Conservation (phyloP, 345 rosid genomes). For the Eucalyptus grandis region DNA sequence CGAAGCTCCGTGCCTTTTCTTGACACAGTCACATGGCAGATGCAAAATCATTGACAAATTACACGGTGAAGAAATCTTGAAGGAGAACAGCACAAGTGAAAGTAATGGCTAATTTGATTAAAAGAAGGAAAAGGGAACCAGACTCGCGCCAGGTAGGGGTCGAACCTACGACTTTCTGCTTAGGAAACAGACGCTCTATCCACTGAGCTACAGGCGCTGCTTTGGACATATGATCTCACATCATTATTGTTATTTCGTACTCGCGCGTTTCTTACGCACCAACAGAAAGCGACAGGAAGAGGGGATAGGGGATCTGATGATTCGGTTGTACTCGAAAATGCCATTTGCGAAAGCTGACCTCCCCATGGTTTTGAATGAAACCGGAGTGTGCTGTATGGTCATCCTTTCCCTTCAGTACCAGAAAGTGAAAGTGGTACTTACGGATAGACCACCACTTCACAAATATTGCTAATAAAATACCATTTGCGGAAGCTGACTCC, state of each 20-base stretch:
- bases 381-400: neutral
- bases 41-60: neutral
- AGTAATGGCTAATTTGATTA: neutral
- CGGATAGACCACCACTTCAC: fast-evolving
- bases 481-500: neutral
- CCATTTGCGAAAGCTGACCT: neutral
- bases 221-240: fast-evolving
- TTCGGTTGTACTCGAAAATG: neutral
- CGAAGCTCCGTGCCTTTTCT: neutral
- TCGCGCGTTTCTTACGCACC: neutral
- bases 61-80: neutral
- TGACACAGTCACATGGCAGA: neutral
- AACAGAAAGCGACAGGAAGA: neutral
- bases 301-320: neutral
- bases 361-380: neutral
- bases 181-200: conserved; percentile 99
- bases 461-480: neutral
- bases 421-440: neutral
- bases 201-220: conserved; percentile 97
- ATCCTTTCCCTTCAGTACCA: neutral
- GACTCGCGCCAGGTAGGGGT: conserved; percentile 80
- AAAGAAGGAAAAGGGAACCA: fast-evolving
- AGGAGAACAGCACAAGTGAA: neutral
- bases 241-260: fast-evolving
- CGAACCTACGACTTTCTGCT: conserved; percentile 97